phyloP scores from a whole-genome alignment of 169 alveolate species.

The Cyclospora cayetanensis region DNA sequence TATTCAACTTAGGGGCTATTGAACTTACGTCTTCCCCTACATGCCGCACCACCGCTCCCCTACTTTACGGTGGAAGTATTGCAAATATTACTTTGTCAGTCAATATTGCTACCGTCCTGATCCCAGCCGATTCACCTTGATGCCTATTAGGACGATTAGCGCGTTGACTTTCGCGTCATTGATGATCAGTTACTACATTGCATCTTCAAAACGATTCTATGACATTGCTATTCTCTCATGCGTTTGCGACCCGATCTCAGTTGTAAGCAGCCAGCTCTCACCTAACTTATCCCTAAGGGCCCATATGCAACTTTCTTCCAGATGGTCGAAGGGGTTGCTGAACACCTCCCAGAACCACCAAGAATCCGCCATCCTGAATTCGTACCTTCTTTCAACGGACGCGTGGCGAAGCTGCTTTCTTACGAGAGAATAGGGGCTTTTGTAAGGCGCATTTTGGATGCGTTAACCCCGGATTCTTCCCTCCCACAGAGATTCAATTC shows the following conservation, averaged over 20 bases:
- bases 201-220: constrained; percentile 59
- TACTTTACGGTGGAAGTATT: constrained; percentile 47
- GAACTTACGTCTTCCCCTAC: constrained; percentile 52
- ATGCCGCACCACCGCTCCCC: constrained; percentile 60
- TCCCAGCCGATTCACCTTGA: not conserved
- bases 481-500: constrained; percentile 43
- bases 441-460: constrained; percentile 33
- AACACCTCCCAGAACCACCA: constrained; percentile 60
- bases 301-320: not conserved
- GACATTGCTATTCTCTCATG: constrained; percentile 54
- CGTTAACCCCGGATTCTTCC: constrained; percentile 47
- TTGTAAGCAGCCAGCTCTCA: not conserved
- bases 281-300: not conserved
- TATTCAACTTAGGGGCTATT: constrained; percentile 14
- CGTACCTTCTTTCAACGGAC: constrained; percentile 48
- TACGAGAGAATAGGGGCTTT: constrained; percentile 50
- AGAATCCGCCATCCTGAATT: constrained; percentile 14
- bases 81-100: constrained; percentile 38
- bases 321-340: constrained; percentile 60
- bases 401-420: constrained; percentile 64
- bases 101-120: not conserved
- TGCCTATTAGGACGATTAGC: constrained; percentile 21
- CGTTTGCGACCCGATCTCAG: constrained; percentile 57
- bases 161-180: constrained; percentile 39
- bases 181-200: constrained; percentile 63